phyloP scores from a whole-genome alignment of 345 rosid genomes.

The Eucalyptus curtisii region DNA sequence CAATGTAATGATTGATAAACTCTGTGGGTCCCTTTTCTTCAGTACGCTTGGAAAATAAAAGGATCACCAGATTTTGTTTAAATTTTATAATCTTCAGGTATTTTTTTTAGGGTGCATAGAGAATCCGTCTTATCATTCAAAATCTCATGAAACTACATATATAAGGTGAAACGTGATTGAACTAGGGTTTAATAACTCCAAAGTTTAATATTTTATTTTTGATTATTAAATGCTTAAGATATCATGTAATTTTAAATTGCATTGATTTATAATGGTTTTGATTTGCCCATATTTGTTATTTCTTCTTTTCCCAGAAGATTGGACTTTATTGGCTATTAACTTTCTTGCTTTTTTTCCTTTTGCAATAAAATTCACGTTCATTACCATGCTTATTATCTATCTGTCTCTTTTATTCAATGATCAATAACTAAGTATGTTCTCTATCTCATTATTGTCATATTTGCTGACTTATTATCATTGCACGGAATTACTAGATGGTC shows the following conservation, averaged over 20 bases:
- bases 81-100: neutral
- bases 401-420: neutral
- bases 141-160: neutral
- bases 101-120: neutral
- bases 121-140: neutral
- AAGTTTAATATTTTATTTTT: no score
- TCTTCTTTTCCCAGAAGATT: neutral
- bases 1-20: neutral
- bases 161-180: neutral
- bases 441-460: neutral
- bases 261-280: neutral
- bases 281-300: neutral
- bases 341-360: neutral
- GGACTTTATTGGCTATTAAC: neutral
- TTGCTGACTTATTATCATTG: neutral
- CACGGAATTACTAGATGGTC: neutral
- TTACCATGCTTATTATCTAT: neutral
- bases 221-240: neutral
- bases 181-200: neutral
- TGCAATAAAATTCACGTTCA: neutral
- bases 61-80: neutral
- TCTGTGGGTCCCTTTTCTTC: neutral
- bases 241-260: neutral
- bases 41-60: neutral
- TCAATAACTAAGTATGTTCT: neutral